Percentiles rank a stretch among this genome's conserved stretches.
Conservation (phyloP, 805 yeast species). For the Saturnispora kantuleensis region DNA sequence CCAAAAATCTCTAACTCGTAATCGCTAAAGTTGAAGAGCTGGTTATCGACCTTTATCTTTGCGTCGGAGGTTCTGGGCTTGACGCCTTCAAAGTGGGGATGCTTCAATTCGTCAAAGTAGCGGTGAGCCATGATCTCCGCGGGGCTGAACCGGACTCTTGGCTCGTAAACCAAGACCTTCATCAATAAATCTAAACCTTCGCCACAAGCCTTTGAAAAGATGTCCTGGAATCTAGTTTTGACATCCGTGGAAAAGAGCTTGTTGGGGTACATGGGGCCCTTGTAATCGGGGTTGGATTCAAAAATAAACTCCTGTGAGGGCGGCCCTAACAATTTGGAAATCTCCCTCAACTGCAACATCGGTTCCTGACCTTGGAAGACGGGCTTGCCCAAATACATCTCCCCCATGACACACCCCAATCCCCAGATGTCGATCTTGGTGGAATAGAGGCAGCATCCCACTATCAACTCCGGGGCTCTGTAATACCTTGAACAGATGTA, state of each 20-base stretch:
- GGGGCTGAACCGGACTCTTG: constrained; percentile 72
- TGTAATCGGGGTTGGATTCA: constrained; percentile 64
- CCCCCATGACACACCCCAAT: constrained; percentile 92
- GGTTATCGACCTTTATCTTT: constrained; percentile 31
- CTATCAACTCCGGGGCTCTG: constrained; percentile 91
- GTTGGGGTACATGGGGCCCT: constrained; percentile 64
- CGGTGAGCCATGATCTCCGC: constrained; percentile 77
- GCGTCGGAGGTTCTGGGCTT: constrained; percentile 25
- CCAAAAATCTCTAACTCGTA: constrained; percentile 39
- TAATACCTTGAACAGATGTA: constrained; percentile 94
- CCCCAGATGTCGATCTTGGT: constrained; percentile 97
- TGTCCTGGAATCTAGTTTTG: constrained; percentile 40
- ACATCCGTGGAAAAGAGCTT: constrained; percentile 31
- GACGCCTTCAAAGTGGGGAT: constrained; percentile 31
- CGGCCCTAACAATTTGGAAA: constrained; percentile 83
- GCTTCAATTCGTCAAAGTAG: constrained; percentile 80
- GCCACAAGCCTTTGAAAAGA: constrained; percentile 68
- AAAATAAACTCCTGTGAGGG: constrained; percentile 66
- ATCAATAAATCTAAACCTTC: constrained; percentile 80
- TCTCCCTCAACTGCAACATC: constrained; percentile 78
- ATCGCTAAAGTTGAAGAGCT: constrained; percentile 59
- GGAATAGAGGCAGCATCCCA: constrained; percentile 81
- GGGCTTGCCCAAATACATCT: constrained; percentile 84
- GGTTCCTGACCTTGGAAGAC: constrained; percentile 94
- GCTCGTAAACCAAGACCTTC: constrained; percentile 81